Evolutionary conservation across 2,329 filamentous ascomycete species (phyloP).

Genomic region (Paecilomyces fulvus): DNA sequence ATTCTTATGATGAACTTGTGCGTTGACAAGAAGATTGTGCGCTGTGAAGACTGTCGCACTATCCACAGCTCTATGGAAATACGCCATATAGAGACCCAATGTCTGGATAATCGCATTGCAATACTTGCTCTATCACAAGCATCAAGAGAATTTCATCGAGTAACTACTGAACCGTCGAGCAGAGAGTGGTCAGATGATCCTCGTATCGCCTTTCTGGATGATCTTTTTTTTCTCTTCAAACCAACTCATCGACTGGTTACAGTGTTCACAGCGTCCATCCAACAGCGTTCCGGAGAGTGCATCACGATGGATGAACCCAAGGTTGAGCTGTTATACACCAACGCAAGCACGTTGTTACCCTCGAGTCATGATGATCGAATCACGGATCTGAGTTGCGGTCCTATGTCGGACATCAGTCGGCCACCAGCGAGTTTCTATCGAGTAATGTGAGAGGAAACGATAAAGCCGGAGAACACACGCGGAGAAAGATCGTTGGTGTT

Average conservation of each 20-base stretch:
- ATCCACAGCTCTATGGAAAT: background rate
- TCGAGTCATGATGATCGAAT: background rate
- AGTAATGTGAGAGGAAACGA: constrained; percentile 15
- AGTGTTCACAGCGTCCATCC: background rate
- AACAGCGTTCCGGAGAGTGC: background rate
- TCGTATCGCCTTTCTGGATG: background rate
- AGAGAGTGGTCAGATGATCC: background rate
- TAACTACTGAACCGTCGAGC: background rate
- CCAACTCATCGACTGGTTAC: background rate
- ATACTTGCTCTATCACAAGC: background rate
- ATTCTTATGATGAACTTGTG: background rate
- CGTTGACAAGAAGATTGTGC: background rate
- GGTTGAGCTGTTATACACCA: too few relatives aligned
- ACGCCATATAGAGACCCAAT: background rate
- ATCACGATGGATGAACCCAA: background rate
- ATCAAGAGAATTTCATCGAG: background rate
- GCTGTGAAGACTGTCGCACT: too few relatives aligned
- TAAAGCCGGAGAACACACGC: constrained; percentile 2
- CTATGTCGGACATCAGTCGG: background rate
- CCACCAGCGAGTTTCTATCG: constrained; percentile 8
- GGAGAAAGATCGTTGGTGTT: background rate
- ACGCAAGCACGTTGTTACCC: background rate
- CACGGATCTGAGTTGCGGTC: background rate
- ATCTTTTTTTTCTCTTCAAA: background rate
- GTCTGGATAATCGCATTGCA: background rate